Percentiles rank a stretch among this genome's conserved stretches.
These are phyloP conservation scores for Alternaria sp. DNA, from an alignment of 2,329 filamentous ascomycete genomes.

Conservation along the genomic window DNA sequence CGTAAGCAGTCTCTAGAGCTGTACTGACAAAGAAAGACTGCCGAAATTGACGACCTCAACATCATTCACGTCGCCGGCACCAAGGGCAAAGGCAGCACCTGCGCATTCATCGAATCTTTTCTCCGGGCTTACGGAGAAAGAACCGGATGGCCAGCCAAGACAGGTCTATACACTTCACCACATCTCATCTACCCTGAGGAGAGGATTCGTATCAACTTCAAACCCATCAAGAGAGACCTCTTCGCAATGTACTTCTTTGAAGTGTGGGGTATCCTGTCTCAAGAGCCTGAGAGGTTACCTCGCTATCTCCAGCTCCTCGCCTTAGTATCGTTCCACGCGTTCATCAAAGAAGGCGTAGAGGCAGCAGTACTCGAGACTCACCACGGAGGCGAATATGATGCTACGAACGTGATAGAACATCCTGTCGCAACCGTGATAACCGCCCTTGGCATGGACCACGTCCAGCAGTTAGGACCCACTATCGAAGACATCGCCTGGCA, in stretches of 20 bases:
- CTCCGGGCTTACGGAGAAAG: conserved; percentile 59
- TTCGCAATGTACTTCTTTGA: conserved; percentile 52
- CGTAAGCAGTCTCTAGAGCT: neutral
- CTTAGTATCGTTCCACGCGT: conserved; percentile 64
- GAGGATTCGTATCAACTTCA: conserved; percentile 47
- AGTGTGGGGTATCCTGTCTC: neutral
- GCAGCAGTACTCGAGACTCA: conserved; percentile 59
- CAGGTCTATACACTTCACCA: conserved; percentile 73
- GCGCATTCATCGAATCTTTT: conserved; percentile 70
- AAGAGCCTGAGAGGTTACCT: neutral
- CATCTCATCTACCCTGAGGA: conserved; percentile 61
- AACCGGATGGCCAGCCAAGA: conserved; percentile 44
- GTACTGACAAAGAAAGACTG: conserved; percentile 6
- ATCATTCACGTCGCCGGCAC: conserved; percentile 74
- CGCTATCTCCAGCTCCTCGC: conserved; percentile 13
- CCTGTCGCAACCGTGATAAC: conserved; percentile 68
- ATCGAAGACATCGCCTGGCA: conserved; percentile 75
- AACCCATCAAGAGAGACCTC: conserved; percentile 40
- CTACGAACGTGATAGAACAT: conserved; percentile 69
- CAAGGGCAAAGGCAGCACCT: conserved; percentile 79
- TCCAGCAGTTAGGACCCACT: conserved; percentile 66
- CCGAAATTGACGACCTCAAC: conserved; percentile 51
- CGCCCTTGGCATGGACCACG: conserved; percentile 73
- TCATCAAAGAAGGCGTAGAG: conserved; percentile 65
- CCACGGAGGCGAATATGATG: conserved; percentile 62